Conservation (phyloP, 441 rosid genomes). For the Populus hybrid region DNA sequence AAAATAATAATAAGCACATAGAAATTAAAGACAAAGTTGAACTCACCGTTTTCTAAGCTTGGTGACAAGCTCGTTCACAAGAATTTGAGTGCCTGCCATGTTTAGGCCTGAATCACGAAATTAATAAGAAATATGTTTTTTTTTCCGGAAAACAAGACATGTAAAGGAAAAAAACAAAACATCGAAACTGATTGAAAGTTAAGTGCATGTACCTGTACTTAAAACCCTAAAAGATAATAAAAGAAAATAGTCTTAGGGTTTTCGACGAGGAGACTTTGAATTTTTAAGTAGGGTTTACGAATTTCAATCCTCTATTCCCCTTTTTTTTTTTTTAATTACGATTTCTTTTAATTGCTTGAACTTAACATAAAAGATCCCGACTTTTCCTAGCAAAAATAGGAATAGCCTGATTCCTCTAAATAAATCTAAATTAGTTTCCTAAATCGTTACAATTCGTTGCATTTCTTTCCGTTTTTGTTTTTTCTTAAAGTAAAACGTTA, state of each 20-base stretch:
- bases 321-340: neutral
- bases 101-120: neutral
- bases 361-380: too few relatives aligned
- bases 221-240: neutral
- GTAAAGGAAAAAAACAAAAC: neutral
- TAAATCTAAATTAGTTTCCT: neutral
- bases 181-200: neutral
- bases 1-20: neutral
- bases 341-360: too few relatives aligned
- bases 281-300: neutral
- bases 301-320: neutral
- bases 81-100: neutral
- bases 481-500: too few relatives aligned
- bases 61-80: constrained; percentile 4
- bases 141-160: neutral
- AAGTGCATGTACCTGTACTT: neutral
- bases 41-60: neutral
- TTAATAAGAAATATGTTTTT: neutral
- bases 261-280: neutral
- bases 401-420: neutral
- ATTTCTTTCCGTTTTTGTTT: too few relatives aligned
- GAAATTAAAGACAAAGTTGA: neutral
- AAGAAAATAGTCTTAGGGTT: neutral
- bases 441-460: neutral
- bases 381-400: too few relatives aligned